A percentile compares a stretch with the other conserved stretches of the same genome.
Conservation (phyloP, 805 yeast species). For the Sungouiozyma intestinalis region DNA sequence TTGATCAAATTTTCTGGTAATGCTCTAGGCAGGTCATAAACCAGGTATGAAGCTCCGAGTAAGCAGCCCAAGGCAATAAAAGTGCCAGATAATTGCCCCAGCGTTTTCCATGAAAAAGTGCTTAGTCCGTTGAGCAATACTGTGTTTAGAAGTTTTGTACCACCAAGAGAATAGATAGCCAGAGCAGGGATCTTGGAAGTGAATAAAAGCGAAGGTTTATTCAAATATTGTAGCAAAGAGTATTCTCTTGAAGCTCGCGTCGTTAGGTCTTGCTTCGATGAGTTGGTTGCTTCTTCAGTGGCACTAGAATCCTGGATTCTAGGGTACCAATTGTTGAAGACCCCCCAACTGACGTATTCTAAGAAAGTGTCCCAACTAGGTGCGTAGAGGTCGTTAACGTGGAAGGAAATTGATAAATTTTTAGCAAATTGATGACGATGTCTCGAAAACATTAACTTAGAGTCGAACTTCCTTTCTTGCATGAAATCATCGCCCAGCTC, state of each 20-base stretch:
- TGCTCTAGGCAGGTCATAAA: constrained; percentile 80
- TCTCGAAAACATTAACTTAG: constrained; percentile 76
- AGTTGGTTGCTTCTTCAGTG: background rate
- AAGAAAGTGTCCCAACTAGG: constrained; percentile 56
- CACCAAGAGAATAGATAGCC: constrained; percentile 30
- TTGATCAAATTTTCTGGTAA: constrained; percentile 73
- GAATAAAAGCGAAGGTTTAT: constrained; percentile 25
- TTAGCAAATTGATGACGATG: constrained; percentile 51
- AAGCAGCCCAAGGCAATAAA: constrained; percentile 39
- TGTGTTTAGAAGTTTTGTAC: constrained; percentile 31
- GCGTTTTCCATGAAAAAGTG: constrained; percentile 27
- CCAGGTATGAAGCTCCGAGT: constrained; percentile 48
- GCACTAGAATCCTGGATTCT: constrained; percentile 4
- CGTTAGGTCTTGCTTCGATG: too few relatives aligned
- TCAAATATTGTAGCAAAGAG: constrained; percentile 21
- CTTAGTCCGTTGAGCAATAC: constrained; percentile 30
- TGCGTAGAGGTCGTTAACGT: constrained; percentile 68
- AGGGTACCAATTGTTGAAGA: constrained; percentile 21
- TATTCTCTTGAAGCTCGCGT: constrained; percentile 9
- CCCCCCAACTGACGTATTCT: constrained; percentile 24
- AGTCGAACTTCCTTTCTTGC: constrained; percentile 51
- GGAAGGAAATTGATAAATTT: constrained; percentile 48
- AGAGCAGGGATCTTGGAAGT: constrained; percentile 28
- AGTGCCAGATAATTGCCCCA: constrained; percentile 46
- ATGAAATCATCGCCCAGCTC: constrained; percentile 53